Base-by-base conservation (phyloP, 345 rosid species). In the Theobroma cacao region DNA sequence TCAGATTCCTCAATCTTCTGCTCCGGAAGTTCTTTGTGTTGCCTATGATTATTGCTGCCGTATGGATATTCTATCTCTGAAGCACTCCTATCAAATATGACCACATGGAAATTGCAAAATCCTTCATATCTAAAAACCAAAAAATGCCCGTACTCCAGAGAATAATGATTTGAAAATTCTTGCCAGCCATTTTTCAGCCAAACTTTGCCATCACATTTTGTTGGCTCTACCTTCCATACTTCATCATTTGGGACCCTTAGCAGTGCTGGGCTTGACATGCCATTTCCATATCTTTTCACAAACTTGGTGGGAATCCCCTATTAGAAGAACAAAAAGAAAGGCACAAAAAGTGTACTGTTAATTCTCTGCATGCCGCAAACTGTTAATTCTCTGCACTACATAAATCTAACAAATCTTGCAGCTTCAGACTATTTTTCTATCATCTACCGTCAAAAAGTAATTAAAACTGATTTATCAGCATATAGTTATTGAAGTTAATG, bases 61-160 rank as follows among this genome's bases (percentile, higher is more conserved):
- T 18, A 43, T 38, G 80, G 82, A 62, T 83, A 80, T 6, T 80
- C 62, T 26, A 78, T 80, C 70, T 80, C 86, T 24, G 75, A 15
- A 53, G 83, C 61, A 48, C 47, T 77, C 20, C 3, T 75, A 48
- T 80, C 80, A 47, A 74, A 75, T 50, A 84, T 75, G 59, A 80
- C 1, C 1, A 83, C 81, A 73, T 17, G 58, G 74, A 83, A 83
- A 64, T 59, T 31, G 66, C 60, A 11, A 20, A 40, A 31, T 4
- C 83, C 80, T 20, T 80, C 72, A 66, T 80, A 76, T 73, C 73
- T 52, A 31, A 83, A 83, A 26, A 83, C 78, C 38, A 83, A 1
- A 17, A 77, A 67, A 26, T 77, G 31, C 2, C 80, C 83, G 5
- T 4, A 13, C 3, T 41, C 60, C 26, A 83, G 24, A 50, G 78